A percentile compares a stretch with the other conserved stretches of the same genome.
phyloP scores from a whole-genome alignment of 805 yeast species.

The Yarrowia sp. region DNA sequence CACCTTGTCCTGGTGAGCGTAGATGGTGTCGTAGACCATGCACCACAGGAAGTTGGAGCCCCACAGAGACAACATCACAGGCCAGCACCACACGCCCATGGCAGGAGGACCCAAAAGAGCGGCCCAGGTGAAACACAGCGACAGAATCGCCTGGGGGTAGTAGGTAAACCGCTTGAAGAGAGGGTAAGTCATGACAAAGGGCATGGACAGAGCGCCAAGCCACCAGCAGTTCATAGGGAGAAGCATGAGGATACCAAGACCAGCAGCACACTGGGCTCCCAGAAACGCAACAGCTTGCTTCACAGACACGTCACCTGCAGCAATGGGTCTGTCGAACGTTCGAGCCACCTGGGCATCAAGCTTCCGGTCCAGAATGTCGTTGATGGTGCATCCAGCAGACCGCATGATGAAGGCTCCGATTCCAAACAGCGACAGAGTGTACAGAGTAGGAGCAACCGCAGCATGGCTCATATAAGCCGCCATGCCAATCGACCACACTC shows the following conservation, averaged over 20 bases:
- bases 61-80: conserved; percentile 80
- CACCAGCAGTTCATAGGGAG: conserved; percentile 83
- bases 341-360: conserved; percentile 86
- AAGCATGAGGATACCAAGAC: conserved; percentile 71
- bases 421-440: conserved; percentile 73
- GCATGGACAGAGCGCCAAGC: conserved; percentile 80
- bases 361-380: conserved; percentile 84
- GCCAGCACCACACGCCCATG: conserved; percentile 80
- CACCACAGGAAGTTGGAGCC: conserved; percentile 86
- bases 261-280: conserved; percentile 75
- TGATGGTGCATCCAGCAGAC: conserved; percentile 97
- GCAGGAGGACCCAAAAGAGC: conserved; percentile 95
- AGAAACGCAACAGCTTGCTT: conserved; percentile 74
- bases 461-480: conserved; percentile 78
- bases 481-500: conserved; percentile 91
- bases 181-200: conserved; percentile 86
- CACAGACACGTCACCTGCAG: conserved; percentile 79
- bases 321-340: conserved; percentile 90
- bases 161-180: conserved; percentile 92
- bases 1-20: conserved; percentile 95
- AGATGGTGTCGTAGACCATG: conserved; percentile 93
- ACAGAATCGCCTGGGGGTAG: conserved; percentile 86
- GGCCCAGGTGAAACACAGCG: conserved; percentile 93
- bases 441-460: conserved; percentile 65
- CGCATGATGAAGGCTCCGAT: conserved; percentile 91